Base-by-base conservation (phyloP, 768 basidiomycete species). In the Vararia minispora region DNA sequence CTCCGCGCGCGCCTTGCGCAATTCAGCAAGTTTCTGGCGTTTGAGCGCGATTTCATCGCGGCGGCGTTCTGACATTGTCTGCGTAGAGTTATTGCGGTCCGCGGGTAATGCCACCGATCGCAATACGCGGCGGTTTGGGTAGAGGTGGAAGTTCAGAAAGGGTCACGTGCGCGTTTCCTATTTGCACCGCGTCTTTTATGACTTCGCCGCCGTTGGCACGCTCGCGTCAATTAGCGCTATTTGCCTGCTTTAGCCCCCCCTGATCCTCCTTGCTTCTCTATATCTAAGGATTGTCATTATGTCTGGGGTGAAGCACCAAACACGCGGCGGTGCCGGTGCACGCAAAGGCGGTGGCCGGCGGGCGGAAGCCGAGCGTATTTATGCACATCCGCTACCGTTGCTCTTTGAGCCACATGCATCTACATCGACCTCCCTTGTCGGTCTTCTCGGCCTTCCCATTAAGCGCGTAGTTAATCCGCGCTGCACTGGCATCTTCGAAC, bases 31-130 rank as follows among this genome's bases (percentile, higher is more conserved):
- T 59, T 89, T 91, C 9, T 77, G 75, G 45, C 80, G 67, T 62
- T 97, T 98, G 18, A 80, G 85, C 58, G 90, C 89, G 43, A 97
- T 84, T 61, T 95, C 91, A 52, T 79, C 78, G 53, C 86, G 64
- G 34, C 88, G 71, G 59, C 72, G 72, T 50, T 79, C 74, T 38
- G 80, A 77, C 68, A 70, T 74, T 37, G 31, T 25, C 17, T 5
- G n/a, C n/a, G n/a, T n/a, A n/a, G n/a, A n/a, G n/a, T n/a, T 10
- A 4, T 27, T 0, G 11, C 14, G 22, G 27, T 6, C 5, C 9
- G 26, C 6, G 10, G 13, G 32, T 9, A 34, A 37, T 26, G 12
- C 12, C 21, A n/a, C 4, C 6, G 35, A 18, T 29, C 10, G 27
- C 3, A n/a, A 24, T n/a, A 31, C 38, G 42, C 33, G 39, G 16